These are phyloP conservation scores for Sporisorium iseilematis-ciliati DNA, from an alignment of 1,284 basidiomycete species.

Conservation along the genomic window DNA sequence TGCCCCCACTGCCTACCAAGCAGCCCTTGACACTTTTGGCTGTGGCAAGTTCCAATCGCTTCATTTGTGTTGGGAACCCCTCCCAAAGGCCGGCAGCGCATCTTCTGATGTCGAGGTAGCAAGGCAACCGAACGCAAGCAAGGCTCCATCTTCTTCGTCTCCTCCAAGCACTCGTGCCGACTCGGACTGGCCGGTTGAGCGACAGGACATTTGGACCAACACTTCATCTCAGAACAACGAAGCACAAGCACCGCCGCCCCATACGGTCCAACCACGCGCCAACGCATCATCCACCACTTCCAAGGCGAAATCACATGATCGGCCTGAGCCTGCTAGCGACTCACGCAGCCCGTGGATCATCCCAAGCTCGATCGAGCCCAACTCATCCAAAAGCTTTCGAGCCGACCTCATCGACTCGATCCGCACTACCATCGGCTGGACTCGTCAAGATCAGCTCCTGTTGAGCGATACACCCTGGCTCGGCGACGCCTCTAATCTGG, in stretches of 20 bases:
- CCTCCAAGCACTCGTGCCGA: neutral
- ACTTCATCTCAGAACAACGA: constrained; percentile 37
- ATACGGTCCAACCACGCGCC: constrained; percentile 2
- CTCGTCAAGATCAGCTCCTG: constrained; percentile 30
- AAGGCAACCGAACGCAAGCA: neutral
- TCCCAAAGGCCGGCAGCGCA: neutral
- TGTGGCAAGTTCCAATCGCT: constrained; percentile 20
- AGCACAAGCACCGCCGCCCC: constrained; percentile 30
- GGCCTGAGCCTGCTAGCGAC: neutral
- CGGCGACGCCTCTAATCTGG: neutral
- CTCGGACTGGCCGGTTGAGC: constrained; percentile 53
- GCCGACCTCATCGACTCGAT: constrained; percentile 40
- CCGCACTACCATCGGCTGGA: constrained; percentile 43
- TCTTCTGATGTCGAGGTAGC: no score
- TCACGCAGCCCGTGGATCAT: constrained; percentile 18
- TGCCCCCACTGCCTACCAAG: constrained; percentile 11
- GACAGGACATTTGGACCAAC: constrained; percentile 59
- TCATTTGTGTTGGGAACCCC: constrained; percentile 42
- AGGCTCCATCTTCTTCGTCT: neutral
- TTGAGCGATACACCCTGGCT: constrained; percentile 11
- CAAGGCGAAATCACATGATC: neutral
- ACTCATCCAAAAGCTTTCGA: constrained; percentile 29
- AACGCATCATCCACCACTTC: neutral
- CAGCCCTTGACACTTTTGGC: constrained; percentile 17
- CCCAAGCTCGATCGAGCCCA: constrained; percentile 11